Evolutionary conservation across 208 protist species (phyloP), one percentile per base, ranked within the genome.

Genomic region (Tetramitus jugosus): DNA sequence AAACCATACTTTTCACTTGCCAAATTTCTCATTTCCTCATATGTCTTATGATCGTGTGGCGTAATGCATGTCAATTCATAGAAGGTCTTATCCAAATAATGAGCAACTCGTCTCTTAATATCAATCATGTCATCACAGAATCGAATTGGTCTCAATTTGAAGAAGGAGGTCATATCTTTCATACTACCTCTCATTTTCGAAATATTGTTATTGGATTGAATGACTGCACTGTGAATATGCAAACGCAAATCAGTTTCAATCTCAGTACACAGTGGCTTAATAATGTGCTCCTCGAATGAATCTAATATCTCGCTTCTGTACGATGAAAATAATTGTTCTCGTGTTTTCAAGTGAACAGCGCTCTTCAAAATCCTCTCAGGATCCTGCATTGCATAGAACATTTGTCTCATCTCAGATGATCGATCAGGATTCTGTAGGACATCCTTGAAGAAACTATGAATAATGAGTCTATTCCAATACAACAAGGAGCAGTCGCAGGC

Each of bases 11-110:
- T 91, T 78, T 93, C 86, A 31, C 76, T 71, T 17, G 96, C 95
- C 29, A 98, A 84, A 81, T 89, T 94, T 69, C 93, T 87, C 94
- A 98, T 98, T 80, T 97, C 92, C 46, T 89, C 91, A 85, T 98
- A 98, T 23, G 88, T 95, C 76, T 92, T 90, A 92, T 93, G 97
- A 84, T 97, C 92, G 67, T 96, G 91, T 20, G 91, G 88, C 46
- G 90, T 87, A 35, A 98, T 84, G 1, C 95, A 94, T 67, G 94
- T 98, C 7, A 98, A 83, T 82, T 98, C 96, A 83, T 98, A 98
- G 83, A 98, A 98, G 40, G 96, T 76, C 20, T 79, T 80, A 81
- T 97, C 93, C 4, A 98, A 86, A 84, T 97, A 97, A 80, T 96
- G 84, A 46, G 89, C 87, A 40, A 98, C 91, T 33, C 83, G 74